Evolutionary conservation across 371 early-diverging fungal genomes (phyloP), one percentile per base, ranked within the genome.

Genomic region (Mucor indicus): DNA sequence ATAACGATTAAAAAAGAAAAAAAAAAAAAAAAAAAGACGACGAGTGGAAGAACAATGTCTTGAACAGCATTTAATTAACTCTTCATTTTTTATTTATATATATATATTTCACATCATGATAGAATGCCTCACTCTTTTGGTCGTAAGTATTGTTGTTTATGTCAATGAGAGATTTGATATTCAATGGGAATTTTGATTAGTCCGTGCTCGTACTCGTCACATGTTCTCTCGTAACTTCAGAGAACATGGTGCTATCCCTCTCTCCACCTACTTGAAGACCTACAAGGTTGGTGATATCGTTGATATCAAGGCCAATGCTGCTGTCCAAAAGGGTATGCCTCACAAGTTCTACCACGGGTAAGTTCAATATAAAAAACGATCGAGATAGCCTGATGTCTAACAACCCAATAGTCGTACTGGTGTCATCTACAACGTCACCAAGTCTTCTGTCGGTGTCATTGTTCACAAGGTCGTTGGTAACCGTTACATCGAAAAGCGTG

Each of bases 291-390:
- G 98, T 41, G 60, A 60, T 45, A 60, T 60, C 23, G 60, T 60
- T 54, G 60, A 60, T 45, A 53, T 60, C 53, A 60, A 60, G 60
- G 60, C 72, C 61, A 77, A 81, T 55, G 81, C 76, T 63, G 93
- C 98, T 57, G 81, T 98, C 74, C 98, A 99, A 81, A 98, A 98
- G 91, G 99, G 99, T 80, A 96, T 99, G 98, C 99, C 99, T 68
- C 98, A 99, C 95, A 99, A 98, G 87, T 98, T 89, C 90, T 99
- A 98, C 90, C 98, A 99, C 79, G 99, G 98, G 82, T 88, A 83
- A 66, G 77, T 44, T 13, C 35, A 33, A 75, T 39, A 38, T 46
- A 11, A 10, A 5, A n/a, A n/a, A n/a, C n/a, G n/a, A n/a, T n/a
- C n/a, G n/a, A n/a, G n/a, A n/a, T n/a, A n/a, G n/a, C n/a, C 4